Evolutionary conservation across 768 basidiomycete species (phyloP).

Genomic region (Lentinula guzmanii): DNA sequence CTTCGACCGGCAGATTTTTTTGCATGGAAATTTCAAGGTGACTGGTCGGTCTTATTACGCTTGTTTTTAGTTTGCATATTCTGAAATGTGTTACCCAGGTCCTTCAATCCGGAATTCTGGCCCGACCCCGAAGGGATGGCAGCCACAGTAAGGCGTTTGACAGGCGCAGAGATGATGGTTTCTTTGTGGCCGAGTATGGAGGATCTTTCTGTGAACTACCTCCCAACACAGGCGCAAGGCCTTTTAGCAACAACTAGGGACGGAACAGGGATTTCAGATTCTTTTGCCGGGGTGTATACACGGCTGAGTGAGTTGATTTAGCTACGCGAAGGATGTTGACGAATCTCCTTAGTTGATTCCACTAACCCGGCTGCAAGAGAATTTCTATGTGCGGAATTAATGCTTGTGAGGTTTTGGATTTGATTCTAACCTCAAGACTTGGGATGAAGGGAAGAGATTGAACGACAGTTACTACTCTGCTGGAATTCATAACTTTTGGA

Average conservation of each 20-base stretch:
- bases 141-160: constrained; percentile 24
- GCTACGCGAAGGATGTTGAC: not conserved
- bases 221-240: constrained; percentile 22
- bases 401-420: not conserved
- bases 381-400: constrained; percentile 22
- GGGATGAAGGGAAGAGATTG: constrained; percentile 22
- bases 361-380: constrained; percentile 30
- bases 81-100: constrained; percentile 15
- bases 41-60: constrained; percentile 19
- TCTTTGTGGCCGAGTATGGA: constrained; percentile 33
- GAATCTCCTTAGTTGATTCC: constrained; percentile 20
- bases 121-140: constrained; percentile 29
- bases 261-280: constrained; percentile 28
- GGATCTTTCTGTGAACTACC: constrained; percentile 28
- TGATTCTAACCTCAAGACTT: not conserved
- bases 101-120: constrained; percentile 27
- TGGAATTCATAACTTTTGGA: constrained; percentile 32
- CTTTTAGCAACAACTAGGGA: constrained; percentile 27
- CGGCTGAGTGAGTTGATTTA: constrained; percentile 16
- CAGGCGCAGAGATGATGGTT: constrained; percentile 33
- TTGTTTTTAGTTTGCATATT: not conserved
- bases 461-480: constrained; percentile 30
- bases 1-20: constrained; percentile 22
- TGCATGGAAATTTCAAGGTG: constrained; percentile 30
- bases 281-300: constrained; percentile 29